phyloP scores from a whole-genome alignment of 129 eudicot genomes.

The Apium graveolens region DNA sequence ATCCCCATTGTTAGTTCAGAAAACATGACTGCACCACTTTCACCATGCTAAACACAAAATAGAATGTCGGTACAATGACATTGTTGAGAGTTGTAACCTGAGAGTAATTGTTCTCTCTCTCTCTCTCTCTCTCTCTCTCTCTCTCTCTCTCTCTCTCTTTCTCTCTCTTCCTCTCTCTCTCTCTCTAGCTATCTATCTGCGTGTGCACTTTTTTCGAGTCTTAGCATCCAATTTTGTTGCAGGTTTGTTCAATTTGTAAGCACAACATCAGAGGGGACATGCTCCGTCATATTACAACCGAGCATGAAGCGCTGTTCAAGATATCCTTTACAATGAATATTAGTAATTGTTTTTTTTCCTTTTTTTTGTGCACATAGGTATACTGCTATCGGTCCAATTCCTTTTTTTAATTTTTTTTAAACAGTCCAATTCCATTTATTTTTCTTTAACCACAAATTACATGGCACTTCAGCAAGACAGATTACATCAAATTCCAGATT shows the following conservation, averaged over 20 bases:
- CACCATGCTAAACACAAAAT: not conserved
- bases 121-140: no score
- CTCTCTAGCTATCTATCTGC: not conserved
- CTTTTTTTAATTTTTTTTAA: slow-evolving; percentile 2
- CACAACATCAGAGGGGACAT: slow-evolving; percentile 53
- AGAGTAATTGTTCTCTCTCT: not conserved
- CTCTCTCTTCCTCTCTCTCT: no score
- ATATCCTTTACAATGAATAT: slow-evolving; percentile 47
- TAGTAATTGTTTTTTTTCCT: not conserved
- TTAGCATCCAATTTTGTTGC: slow-evolving; percentile 20
- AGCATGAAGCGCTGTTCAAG: slow-evolving; percentile 67
- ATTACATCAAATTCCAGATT: slow-evolving; percentile 50
- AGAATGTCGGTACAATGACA: not conserved
- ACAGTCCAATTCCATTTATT: not conserved
- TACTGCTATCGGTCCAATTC: not conserved
- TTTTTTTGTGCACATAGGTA: no score
- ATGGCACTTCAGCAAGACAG: slow-evolving; percentile 51
- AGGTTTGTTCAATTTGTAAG: slow-evolving; percentile 76
- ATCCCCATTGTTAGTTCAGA: not conserved
- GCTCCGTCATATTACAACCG: slow-evolving; percentile 69
- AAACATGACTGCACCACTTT: not conserved
- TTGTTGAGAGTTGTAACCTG: not conserved
- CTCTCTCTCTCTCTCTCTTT: no score
- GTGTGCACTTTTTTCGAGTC: not conserved
- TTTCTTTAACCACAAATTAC: slow-evolving; percentile 44